Evolutionary conservation across 2,329 filamentous ascomycete species (phyloP), one percentile per base, ranked within the genome.

Genomic region (Beauveria varroae): DNA sequence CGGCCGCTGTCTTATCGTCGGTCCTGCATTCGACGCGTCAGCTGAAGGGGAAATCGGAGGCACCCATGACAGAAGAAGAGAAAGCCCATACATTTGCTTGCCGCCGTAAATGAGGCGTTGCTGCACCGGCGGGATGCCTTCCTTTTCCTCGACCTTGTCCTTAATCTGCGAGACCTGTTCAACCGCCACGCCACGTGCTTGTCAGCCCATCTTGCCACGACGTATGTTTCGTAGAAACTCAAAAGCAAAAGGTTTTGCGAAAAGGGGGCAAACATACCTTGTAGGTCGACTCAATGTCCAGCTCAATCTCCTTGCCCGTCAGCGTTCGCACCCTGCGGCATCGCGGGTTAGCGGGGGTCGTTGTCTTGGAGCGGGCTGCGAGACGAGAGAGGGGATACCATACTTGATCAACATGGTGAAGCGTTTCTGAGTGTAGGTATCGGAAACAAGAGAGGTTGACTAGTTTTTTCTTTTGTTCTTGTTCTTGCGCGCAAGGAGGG

Each of bases 111-210:
- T 99, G 67, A 99, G 80, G 63, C 95, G 88, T 78, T 99, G 95
- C 78, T 99, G 95, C 20, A 95, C 92, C 1, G 95, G 95, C 49
- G 95, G 93, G 69, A 99, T 99, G 62, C 95, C 95, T 74, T 98
- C 95, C 79, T 98, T 98, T 81, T 99, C 95, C 77, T 99, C 95
- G 61, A 99, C 95, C 71, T 93, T 93, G 78, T 98, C 95, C 83
- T 99, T 99, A 82, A 99, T 98, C 75, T 93, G 87, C 46, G 89
- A 88, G 68, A 98, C 90, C 92, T 96, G 67, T 22, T 46, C 16
- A 30, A 30, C 6, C 18, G 20, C 3, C 3, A 9, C 22, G 18
- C n/a, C n/a, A 43, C 16, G 20, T 34, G 28, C 18, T 37, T 6
- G 16, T n/a, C 20, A 46, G 18, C 10, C 9, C 22, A 44, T 24